Percentiles rank a stretch among this genome's conserved stretches.
Evolutionary conservation across 2,329 filamentous ascomycete genomes (phyloP).

Genomic region (Epichloe glyceriae): DNA sequence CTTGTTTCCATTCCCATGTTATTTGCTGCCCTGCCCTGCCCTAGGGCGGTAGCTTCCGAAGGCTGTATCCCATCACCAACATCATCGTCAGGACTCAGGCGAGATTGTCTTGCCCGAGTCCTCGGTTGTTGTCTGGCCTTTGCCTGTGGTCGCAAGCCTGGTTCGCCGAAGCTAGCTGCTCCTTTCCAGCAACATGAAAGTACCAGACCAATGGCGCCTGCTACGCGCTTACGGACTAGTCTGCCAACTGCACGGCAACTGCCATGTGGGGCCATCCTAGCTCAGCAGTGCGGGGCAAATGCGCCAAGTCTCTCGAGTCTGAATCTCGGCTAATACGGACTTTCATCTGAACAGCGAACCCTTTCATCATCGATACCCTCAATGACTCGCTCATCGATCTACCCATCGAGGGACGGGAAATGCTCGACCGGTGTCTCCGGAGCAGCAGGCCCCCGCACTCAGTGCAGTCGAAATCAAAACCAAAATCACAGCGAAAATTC

Average conservation of each 20-base stretch:
- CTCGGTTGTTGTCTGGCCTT: not conserved
- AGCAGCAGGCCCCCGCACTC: not conserved
- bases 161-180: not conserved
- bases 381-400: constrained; percentile 25
- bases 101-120: no score
- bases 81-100: not conserved
- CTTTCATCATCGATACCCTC: constrained; percentile 28
- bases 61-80: not conserved
- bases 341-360: constrained; percentile 16
- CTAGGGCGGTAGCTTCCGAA: no score
- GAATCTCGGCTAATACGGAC: not conserved
- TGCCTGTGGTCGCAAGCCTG: not conserved
- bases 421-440: constrained; percentile 19
- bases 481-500: not conserved
- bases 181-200: not conserved
- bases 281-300: not conserved
- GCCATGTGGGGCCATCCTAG: not conserved
- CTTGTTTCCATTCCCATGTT: not conserved
- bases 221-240: not conserved
- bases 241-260: not conserved
- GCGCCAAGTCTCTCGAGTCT: constrained; percentile 2
- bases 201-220: not conserved
- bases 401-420: constrained; percentile 23
- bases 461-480: not conserved
- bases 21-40: not conserved